Evolutionary conservation across 257 asterid species (phyloP).

Genomic region (Solanum rostratum): DNA sequence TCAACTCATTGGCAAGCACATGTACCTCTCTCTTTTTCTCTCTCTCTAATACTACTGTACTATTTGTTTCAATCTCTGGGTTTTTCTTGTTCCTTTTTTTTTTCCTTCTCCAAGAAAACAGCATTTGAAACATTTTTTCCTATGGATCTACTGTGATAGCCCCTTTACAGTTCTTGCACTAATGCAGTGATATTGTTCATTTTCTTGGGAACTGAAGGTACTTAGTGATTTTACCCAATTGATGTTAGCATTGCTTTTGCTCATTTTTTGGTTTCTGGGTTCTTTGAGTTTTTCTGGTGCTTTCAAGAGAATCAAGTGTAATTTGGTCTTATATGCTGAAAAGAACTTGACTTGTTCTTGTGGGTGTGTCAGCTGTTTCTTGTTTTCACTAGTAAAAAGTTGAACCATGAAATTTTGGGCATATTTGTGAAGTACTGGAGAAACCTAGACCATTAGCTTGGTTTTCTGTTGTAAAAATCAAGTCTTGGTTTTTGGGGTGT

Average conservation of each 20-base stretch:
- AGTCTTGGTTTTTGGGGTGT: constrained; percentile 7
- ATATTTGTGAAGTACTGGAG: not conserved
- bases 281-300: not conserved
- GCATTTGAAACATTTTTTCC: not conserved
- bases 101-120: not conserved
- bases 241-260: constrained; percentile 6
- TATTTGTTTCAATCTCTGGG: not conserved
- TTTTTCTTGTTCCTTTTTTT: not conserved
- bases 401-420: constrained; percentile 3
- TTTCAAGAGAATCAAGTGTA: not conserved
- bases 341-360: constrained; percentile 18
- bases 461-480: constrained; percentile 1
- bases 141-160: constrained; percentile 24
- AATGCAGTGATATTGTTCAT: not conserved
- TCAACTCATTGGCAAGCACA: constrained; percentile 12
- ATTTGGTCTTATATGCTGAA: not conserved
- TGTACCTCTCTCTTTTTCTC: not conserved
- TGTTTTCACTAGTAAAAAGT: not conserved
- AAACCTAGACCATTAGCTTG: constrained; percentile 3
- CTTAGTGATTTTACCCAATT: not conserved
- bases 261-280: not conserved
- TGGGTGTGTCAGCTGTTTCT: constrained; percentile 13
- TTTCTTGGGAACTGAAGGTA: constrained; percentile 1
- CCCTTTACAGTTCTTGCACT: not conserved
- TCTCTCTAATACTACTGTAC: not conserved